Evolutionary conservation across 2,329 filamentous ascomycete species (phyloP), one percentile per base, ranked within the genome.

Genomic region (Monilinia aucupariae): DNA sequence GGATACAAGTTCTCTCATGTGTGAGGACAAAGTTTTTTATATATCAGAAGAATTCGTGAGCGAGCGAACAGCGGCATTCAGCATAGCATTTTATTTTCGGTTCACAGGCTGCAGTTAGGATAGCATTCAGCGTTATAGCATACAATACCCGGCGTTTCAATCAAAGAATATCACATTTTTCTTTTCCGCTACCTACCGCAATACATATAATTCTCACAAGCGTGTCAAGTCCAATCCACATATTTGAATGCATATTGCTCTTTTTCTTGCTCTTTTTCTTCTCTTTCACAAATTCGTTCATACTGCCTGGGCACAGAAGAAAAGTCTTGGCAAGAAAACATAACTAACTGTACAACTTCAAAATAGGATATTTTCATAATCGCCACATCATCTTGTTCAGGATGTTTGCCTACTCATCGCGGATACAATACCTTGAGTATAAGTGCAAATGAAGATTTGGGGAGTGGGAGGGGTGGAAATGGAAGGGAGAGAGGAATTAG

Each of bases 381-480:
- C 67, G 75, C 84, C 50, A 85, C 85, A 10, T 88, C 88, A 17
- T 89, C 87, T 1, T 92, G 89, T 74, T 79, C 85, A 13, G 81
- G 87, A 59, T 82, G 86, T 65, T 70, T 91, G 55, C 87, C 88
- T 13, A 80, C 80, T 43, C 80, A 84, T 66, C 77, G 86, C 62
- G 88, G 89, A 12, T 92, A 92, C 74, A 84, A 81, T 64, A 80
- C 85, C 49, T 78, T 92, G 30, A 82, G 82, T 45, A 76, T 79
- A 17, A 83, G 81, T 54, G 78, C 81, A 13, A 81, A 75, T 67
- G 78, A 80, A 47, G 76, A 78, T 22, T 58, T n/a, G 74, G 80
- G 69, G 75, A 81, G 62, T 25, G 59, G 41, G 22, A 48, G 41
- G 27, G 59, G 43, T 34, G 47, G 50, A 17, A 37, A 34, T 45